Evolutionary conservation across 106 monocot genomes (phyloP).

Genomic region (Dendrobium nobile): DNA sequence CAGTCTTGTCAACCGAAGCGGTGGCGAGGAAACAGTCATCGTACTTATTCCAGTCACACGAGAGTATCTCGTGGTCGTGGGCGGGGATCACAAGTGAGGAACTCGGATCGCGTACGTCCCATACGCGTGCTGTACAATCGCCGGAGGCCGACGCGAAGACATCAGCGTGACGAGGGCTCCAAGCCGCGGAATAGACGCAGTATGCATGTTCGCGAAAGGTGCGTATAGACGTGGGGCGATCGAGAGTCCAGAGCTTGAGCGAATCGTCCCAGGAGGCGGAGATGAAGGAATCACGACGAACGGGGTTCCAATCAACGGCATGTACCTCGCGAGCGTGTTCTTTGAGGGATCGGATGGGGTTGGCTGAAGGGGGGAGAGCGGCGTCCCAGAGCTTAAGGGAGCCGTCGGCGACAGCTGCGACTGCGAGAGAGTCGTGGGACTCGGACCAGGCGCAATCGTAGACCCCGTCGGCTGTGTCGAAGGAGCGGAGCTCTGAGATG

Average conservation of each 20-base stretch:
- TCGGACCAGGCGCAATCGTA: conserved; percentile 80
- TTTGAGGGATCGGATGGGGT: conserved; percentile 68
- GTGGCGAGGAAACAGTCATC: conserved; percentile 77
- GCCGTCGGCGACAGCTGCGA: conserved; percentile 73
- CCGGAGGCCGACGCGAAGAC: conserved; percentile 93
- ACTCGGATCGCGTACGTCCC: conserved; percentile 81
- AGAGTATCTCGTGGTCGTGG: conserved; percentile 84
- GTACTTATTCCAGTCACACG: conserved; percentile 96
- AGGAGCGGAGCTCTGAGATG: conserved; percentile 29
- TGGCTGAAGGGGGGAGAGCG: conserved; percentile 57
- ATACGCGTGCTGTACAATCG: conserved; percentile 73
- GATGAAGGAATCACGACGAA: conserved; percentile 88
- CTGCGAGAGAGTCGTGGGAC: conserved; percentile 56
- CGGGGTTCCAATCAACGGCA: conserved; percentile 88
- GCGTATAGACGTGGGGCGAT: conserved; percentile 65
- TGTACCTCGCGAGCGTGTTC: conserved; percentile 94
- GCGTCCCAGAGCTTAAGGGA: conserved; percentile 88
- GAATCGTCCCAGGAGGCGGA: conserved; percentile 93
- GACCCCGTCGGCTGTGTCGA: conserved; percentile 62
- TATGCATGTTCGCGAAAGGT: conserved; percentile 90
- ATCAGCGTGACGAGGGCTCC: conserved; percentile 84
- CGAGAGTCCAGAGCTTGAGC: conserved; percentile 87
- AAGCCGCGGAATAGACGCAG: conserved; percentile 79
- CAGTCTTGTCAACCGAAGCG: conserved; percentile 72
- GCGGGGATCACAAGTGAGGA: conserved; percentile 72